phyloP scores from a whole-genome alignment of 495 filamentous ascomycete genomes.

The Lophium mytilinum region DNA sequence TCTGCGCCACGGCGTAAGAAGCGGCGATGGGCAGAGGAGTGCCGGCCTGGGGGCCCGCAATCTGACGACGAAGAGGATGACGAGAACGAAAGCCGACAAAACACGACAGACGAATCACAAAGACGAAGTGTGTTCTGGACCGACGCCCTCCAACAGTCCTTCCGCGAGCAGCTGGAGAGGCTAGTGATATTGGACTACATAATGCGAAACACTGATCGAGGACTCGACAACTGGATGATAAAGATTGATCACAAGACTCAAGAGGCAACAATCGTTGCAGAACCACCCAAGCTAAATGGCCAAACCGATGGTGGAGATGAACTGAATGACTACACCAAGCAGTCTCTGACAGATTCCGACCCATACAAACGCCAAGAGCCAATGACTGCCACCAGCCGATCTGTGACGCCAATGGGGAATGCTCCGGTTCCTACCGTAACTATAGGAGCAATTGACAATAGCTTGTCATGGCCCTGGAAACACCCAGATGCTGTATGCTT shows the following conservation, averaged over 20 bases:
- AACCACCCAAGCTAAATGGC: constrained; percentile 62
- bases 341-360: constrained; percentile 28
- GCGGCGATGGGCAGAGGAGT: constrained; percentile 76
- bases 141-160: constrained; percentile 76
- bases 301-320: constrained; percentile 35
- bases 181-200: constrained; percentile 97
- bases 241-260: constrained; percentile 80
- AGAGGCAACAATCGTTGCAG: constrained; percentile 74
- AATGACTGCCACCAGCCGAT: constrained; percentile 68
- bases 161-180: constrained; percentile 93
- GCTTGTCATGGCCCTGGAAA: constrained; percentile 98
- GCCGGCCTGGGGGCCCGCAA: constrained; percentile 60
- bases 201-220: constrained; percentile 97
- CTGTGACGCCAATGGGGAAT: constrained; percentile 46
- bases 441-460: constrained; percentile 95
- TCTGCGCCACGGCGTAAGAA: constrained; percentile 51
- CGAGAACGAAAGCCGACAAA: constrained; percentile 39
- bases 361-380: constrained; percentile 74
- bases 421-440: constrained; percentile 54
- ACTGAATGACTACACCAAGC: constrained; percentile 17
- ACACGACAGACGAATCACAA: constrained; percentile 40
- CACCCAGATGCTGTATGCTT: constrained; percentile 79
- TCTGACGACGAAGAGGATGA: constrained; percentile 66
- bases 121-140: constrained; percentile 70
- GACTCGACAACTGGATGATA: constrained; percentile 99